Conservation (phyloP, 164 flowering plant genomes). For the Nelumbo lutea region DNA sequence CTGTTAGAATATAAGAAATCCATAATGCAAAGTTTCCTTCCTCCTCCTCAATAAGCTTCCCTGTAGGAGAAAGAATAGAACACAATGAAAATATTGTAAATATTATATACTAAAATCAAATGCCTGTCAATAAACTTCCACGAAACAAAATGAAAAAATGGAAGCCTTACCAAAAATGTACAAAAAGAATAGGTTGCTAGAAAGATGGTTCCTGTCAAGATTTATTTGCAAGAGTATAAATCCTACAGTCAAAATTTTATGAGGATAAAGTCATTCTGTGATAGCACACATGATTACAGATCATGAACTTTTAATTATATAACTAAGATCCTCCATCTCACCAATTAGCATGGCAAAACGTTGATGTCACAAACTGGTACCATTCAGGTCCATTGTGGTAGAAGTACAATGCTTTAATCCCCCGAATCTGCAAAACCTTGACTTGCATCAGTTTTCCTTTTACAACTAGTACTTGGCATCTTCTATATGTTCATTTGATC, state of each 20-base stretch:
- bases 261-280: neutral
- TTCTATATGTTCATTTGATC: neutral
- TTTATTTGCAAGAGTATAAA: conserved; percentile 6
- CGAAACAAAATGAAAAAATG: conserved; percentile 2
- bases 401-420: conserved; percentile 57
- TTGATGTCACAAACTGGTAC: conserved; percentile 92
- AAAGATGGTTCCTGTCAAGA: conserved; percentile 84
- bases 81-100: neutral
- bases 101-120: neutral
- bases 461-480: neutral
- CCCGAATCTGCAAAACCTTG: conserved; percentile 41
- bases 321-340: conserved; percentile 29
- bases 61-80: conserved; percentile 26
- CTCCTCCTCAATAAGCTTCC: conserved; percentile 99
- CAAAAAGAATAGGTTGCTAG: conserved; percentile 95
- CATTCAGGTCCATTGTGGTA: conserved; percentile 80
- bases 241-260: neutral
- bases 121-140: neutral
- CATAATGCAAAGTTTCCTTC: conserved; percentile 90
- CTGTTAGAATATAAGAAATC: conserved; percentile 86
- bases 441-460: conserved; percentile 7
- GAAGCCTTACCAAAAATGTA: conserved; percentile 80
- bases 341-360: conserved; percentile 98
- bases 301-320: neutral
- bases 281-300: neutral